These are phyloP conservation scores for Hypericum androsaemum DNA, from an alignment of 345 rosid genomes.

Conservation along the genomic window DNA sequence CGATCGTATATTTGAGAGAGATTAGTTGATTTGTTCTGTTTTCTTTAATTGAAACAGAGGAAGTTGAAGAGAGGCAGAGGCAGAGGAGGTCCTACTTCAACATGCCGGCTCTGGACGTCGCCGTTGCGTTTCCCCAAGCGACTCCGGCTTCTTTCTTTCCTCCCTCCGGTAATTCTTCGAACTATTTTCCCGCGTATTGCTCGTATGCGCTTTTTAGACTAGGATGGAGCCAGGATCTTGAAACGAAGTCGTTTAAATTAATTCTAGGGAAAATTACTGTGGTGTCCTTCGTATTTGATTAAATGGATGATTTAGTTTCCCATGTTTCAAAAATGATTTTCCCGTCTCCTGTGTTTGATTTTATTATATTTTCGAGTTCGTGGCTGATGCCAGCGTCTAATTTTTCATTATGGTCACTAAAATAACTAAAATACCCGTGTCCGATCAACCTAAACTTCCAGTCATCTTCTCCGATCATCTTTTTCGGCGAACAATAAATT, in stretches of 20 bases:
- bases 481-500: too few relatives aligned
- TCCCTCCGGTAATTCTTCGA: constrained; percentile 44
- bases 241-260: neutral
- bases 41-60: constrained; percentile 21
- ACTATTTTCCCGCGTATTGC: neutral
- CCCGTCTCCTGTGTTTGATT: neutral
- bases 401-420: too few relatives aligned
- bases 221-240: neutral
- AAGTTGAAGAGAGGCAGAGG: constrained; percentile 15
- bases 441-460: too few relatives aligned
- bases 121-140: constrained; percentile 91
- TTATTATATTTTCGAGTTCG: too few relatives aligned
- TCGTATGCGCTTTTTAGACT: neutral
- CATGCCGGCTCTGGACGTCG: constrained; percentile 59
- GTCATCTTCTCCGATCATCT: too few relatives aligned
- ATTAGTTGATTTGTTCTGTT: neutral
- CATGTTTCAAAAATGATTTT: constrained; percentile 1
- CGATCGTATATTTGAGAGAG: too few relatives aligned
- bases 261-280: too few relatives aligned
- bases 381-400: too few relatives aligned
- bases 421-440: too few relatives aligned
- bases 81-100: constrained; percentile 46
- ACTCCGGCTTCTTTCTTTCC: constrained; percentile 86
- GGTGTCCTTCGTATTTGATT: too few relatives aligned
- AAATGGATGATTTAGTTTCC: too few relatives aligned